These are phyloP conservation scores for Zostera marina DNA, from an alignment of 116 monocot species.

Conservation along the genomic window DNA sequence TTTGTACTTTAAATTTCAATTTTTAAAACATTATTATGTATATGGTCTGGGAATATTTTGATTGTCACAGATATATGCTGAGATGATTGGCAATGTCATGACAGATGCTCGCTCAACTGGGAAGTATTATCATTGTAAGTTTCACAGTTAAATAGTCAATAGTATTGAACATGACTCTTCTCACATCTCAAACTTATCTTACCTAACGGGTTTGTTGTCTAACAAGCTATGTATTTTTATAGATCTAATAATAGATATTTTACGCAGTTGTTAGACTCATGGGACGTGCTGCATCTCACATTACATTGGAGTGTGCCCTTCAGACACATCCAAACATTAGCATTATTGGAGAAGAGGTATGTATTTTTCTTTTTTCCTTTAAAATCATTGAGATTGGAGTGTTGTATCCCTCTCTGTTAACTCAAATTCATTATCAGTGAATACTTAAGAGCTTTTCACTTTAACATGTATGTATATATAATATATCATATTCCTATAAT, in stretches of 20 bases:
- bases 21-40: too few species aligned
- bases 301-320: constrained; percentile 92
- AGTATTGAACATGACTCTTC: not conserved
- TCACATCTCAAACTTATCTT: not conserved
- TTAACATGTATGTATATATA: too few species aligned
- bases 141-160: not conserved
- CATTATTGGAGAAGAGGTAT: constrained; percentile 96
- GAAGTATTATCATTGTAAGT: constrained; percentile 95
- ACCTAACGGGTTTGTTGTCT: not conserved
- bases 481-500: too few species aligned
- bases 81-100: constrained; percentile 99
- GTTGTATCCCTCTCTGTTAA: not conserved
- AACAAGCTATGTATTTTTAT: not conserved
- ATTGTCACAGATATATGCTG: constrained; percentile 73
- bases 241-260: constrained; percentile 1
- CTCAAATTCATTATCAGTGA: not conserved
- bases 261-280: constrained; percentile 87
- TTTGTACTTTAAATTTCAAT: too few species aligned
- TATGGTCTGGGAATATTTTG: not conserved
- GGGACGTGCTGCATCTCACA: constrained; percentile 99
- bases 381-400: not conserved
- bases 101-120: constrained; percentile 92
- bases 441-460: too few species aligned
- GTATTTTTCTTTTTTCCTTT: not conserved
- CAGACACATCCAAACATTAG: constrained; percentile 94